Evolutionary conservation across 805 yeast species (phyloP).

Genomic region (Candida jianshihensis): DNA sequence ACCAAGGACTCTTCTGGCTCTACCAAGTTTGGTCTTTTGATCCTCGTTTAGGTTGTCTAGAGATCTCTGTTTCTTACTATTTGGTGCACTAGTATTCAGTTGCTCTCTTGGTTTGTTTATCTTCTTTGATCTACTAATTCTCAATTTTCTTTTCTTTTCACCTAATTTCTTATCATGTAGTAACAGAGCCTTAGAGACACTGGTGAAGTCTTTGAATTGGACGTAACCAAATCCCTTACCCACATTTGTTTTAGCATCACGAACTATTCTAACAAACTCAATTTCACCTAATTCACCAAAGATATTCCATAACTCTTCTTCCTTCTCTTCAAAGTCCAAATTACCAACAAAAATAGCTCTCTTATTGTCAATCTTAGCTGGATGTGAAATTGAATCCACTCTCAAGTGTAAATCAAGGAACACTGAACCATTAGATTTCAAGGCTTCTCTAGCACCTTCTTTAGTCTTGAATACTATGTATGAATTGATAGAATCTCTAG

Average conservation of each 20-base stretch:
- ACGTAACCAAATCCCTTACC: constrained; percentile 98
- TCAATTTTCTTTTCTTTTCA: constrained; percentile 48
- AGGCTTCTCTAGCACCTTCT: constrained; percentile 35
- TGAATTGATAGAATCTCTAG: constrained; percentile 79
- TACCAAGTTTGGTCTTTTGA: constrained; percentile 72
- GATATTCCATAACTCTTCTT: constrained; percentile 81
- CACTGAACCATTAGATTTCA: constrained; percentile 55
- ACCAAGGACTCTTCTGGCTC: constrained; percentile 70
- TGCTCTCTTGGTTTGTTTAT: constrained; percentile 13
- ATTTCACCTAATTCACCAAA: constrained; percentile 65
- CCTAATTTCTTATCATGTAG: constrained; percentile 61
- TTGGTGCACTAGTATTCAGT: constrained; percentile 2
- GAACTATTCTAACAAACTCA: constrained; percentile 81
- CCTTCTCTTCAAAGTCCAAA: constrained; percentile 85
- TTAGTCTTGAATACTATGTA: constrained; percentile 71
- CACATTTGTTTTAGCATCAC: constrained; percentile 88
- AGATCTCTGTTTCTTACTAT: constrained; percentile 23
- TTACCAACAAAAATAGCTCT: constrained; percentile 89
- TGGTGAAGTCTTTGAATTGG: constrained; percentile 69
- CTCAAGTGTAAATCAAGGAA: constrained; percentile 73
- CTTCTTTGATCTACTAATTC: constrained; percentile 65
- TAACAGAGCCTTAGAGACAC: constrained; percentile 76
- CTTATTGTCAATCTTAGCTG: constrained; percentile 76
- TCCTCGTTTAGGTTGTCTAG: constrained; percentile 42
- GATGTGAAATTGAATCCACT: constrained; percentile 91